Base-by-base conservation (phyloP, 257 asterid genomes). In the Ajuga chamaepitys region DNA sequence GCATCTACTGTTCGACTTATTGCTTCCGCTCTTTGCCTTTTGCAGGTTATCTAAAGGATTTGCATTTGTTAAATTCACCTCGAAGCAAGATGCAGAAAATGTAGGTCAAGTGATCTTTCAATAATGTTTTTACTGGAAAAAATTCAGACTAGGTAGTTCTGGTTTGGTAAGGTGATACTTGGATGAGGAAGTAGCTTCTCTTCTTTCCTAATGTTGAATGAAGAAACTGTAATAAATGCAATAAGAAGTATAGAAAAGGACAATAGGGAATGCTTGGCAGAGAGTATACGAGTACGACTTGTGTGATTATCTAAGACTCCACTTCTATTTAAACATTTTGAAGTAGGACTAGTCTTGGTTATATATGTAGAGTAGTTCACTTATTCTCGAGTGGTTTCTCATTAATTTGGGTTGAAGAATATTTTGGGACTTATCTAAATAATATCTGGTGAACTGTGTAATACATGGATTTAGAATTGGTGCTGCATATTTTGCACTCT, bases 31-130 rank as follows among this genome's bases (percentile, higher is more conserved):
- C 8, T 58, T 62, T 69, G 18, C 62, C 64, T 64, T 58, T 74
- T 80, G 64, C 89, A 94, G 99, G 74, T 70, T 37, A 48, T 47
- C 97, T 37, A 94, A 82, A 82, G 99, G 99, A 70, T 94, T 87
- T 80, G 97, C 96, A 70, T 94, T 94, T 83, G 86, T 85, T 64
- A 94, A 86, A 77, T 90, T 94, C 78, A 88, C 95, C 53, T 84
- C 95, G 22, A 93, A 84, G 81, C 88, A 81, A 65, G 95, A 88
- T 26, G 95, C 97, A 1, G 97, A 87, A 78, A 86, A 85, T 35
- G 99, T 93, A 83, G 34, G 77, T 48, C 58, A 37, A 11, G 25
- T 79, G 16, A 17, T 64, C 24, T 28, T 59, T 71, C 57, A 56
- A 28, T 37, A 46, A 38, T 53, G 16, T 41, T 26, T 41, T 46